Evolutionary conservation across 2,329 filamentous ascomycete species (phyloP).

Genomic region (Sphaerulina vaccinii): DNA sequence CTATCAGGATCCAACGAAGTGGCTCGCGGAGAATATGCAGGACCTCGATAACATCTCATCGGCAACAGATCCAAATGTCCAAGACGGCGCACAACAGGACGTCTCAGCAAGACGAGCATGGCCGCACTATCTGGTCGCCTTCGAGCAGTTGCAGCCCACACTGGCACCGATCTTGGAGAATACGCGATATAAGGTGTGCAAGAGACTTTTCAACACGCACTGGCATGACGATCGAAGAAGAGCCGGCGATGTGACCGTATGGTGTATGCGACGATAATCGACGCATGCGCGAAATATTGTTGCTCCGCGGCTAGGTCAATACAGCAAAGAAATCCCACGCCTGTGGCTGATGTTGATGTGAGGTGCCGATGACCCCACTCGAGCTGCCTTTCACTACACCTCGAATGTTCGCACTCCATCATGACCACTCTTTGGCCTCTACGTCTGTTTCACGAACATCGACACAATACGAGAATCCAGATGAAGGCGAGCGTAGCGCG

Average conservation of each 20-base stretch:
- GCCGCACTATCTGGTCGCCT: slow-evolving; percentile 54
- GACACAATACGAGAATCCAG: too few species aligned
- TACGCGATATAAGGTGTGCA: slow-evolving; percentile 57
- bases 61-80: slow-evolving; percentile 6
- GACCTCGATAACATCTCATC: slow-evolving; percentile 14
- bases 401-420: not conserved
- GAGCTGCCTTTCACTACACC: slow-evolving; percentile 1
- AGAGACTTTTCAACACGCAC: slow-evolving; percentile 60
- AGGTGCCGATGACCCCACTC: slow-evolving; percentile 2
- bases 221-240: slow-evolving; percentile 64
- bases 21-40: slow-evolving; percentile 46
- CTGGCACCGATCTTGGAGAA: slow-evolving; percentile 45
- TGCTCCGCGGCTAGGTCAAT: not conserved
- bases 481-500: too few species aligned
- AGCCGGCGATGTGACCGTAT: slow-evolving; percentile 62
- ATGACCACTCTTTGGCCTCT: too few species aligned
- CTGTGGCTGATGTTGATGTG: slow-evolving; percentile 1
- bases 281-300: not conserved
- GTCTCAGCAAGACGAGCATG: slow-evolving; percentile 33
- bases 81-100: not conserved
- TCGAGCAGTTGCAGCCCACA: slow-evolving; percentile 56
- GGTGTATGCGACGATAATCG: slow-evolving; percentile 38
- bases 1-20: slow-evolving; percentile 61
- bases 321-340: not conserved
- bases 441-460: too few species aligned